Conservation (phyloP, 2,329 filamentous ascomycete genomes). For the Epichloe glyceriae region DNA sequence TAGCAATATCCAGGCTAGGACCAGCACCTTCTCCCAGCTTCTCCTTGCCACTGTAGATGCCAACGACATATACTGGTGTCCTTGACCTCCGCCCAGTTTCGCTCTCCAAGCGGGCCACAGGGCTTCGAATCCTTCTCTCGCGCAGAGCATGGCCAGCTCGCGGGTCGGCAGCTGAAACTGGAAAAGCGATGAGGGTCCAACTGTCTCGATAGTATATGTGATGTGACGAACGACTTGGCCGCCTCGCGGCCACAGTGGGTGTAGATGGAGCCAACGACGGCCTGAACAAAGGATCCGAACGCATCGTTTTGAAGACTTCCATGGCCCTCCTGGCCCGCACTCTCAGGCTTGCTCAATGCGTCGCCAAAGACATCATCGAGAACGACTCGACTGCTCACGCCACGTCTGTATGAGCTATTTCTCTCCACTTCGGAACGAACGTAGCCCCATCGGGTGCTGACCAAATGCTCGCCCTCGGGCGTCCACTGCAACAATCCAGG, state of each 20-base stretch:
- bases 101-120: slow-evolving; percentile 73
- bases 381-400: slow-evolving; percentile 64
- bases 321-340: slow-evolving; percentile 16
- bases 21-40: slow-evolving; percentile 87
- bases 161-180: slow-evolving; percentile 71
- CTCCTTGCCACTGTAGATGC: slow-evolving; percentile 82
- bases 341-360: slow-evolving; percentile 16
- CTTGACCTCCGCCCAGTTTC: slow-evolving; percentile 80
- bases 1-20: slow-evolving; percentile 62
- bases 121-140: slow-evolving; percentile 74
- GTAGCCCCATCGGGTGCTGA: slow-evolving; percentile 37
- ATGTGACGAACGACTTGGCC: slow-evolving; percentile 70
- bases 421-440: slow-evolving; percentile 36
- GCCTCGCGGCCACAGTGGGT: slow-evolving; percentile 67
- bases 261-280: slow-evolving; percentile 74
- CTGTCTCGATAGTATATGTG: slow-evolving; percentile 70
- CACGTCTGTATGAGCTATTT: slow-evolving; percentile 42
- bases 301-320: slow-evolving; percentile 66
- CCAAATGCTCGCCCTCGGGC: slow-evolving; percentile 31
- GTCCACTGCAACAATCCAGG: slow-evolving; percentile 77
- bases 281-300: slow-evolving; percentile 65
- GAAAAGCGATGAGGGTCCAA: slow-evolving; percentile 65
- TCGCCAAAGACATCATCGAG: slow-evolving; percentile 81
- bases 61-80: slow-evolving; percentile 85
- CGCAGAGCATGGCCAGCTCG: slow-evolving; percentile 73